Base-by-base conservation (phyloP, 2,329 filamentous ascomycete species). In the Pseudogymnoascus sp. region DNA sequence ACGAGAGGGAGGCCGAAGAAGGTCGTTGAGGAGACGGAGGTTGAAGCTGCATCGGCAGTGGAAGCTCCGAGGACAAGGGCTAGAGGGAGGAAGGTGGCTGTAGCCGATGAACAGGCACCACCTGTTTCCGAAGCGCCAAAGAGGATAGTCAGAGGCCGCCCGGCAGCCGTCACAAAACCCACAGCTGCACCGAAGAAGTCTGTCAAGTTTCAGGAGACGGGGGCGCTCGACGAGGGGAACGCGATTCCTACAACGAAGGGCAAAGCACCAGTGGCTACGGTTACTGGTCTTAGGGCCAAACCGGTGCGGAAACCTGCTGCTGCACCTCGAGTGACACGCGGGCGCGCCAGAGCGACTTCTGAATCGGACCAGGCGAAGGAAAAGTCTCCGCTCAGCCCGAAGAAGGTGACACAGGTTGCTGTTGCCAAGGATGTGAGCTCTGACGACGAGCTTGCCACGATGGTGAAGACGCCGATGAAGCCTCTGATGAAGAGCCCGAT, bases 211-310 rank as follows among this genome's bases (percentile, higher is more conserved):
- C 79, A 86, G 70, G 71, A 72, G 41, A 62, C 61, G 31, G 45
- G 33, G 21, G 83, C 84, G 67, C 82, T 83, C 2, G 84, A 86
- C 71, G 88, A 88, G 74, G 85, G 88, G 71, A 88, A 88, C 66
- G 73, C 84, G 38, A 71, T 77, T 18, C 83, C 82, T 12, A 76
- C 79, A 5, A 71, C 72, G 62, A 79, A 79, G 69, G 66, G 68
- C 5, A 73, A 75, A 64, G 65, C 66, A 9, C 35, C 58, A 40
- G 58, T n/a, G 33, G 18, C 58, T 60, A 60, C 58, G 14, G 68
- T 67, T 28, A 75, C 74, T 14, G 78, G 78, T 21, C 72, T 80
- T 67, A 74, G 73, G 63, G 78, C 77, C 5, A 79, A 75, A 66
- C 77, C 83, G 14, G 78, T 84, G 43, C 79, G 83, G 63, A 81